Percentiles rank a stretch among this genome's conserved stretches.
These are phyloP conservation scores for Aspergillus japonicus DNA, from an alignment of 2,329 filamentous ascomycete genomes.

Conservation along the genomic window DNA sequence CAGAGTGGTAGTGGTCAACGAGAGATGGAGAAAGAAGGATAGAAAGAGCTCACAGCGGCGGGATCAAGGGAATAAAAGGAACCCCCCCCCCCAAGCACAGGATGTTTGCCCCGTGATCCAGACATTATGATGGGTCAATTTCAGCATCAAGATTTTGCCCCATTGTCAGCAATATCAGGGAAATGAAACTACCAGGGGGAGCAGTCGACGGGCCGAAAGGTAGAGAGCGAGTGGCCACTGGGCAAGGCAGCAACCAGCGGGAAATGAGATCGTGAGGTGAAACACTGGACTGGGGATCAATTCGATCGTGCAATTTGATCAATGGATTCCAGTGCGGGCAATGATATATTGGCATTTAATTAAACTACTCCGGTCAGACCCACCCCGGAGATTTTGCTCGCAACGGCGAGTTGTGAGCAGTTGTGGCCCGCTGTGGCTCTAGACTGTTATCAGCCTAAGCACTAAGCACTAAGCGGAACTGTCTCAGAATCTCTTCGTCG, in stretches of 20 bases:
- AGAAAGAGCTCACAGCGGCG: neutral
- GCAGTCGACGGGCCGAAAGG: slow-evolving; percentile 10
- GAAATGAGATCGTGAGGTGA: slow-evolving; percentile 29
- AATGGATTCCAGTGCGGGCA: neutral
- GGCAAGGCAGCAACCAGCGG: slow-evolving; percentile 3
- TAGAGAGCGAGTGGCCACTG: neutral
- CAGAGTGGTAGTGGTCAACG: slow-evolving; percentile 11
- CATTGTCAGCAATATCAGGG: slow-evolving; percentile 15
- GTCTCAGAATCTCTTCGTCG: neutral
- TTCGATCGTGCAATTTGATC: neutral
- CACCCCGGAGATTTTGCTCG: neutral
- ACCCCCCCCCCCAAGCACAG: neutral
- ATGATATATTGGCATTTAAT: slow-evolving; percentile 3
- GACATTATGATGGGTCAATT: slow-evolving; percentile 2
- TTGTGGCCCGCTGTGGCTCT: neutral
- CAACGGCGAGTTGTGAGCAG: neutral
- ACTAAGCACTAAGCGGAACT: neutral
- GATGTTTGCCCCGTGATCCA: neutral
- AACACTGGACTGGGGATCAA: slow-evolving; percentile 23
- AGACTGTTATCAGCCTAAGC: neutral
- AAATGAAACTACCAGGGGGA: slow-evolving; percentile 16
- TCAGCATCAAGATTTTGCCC: slow-evolving; percentile 1
- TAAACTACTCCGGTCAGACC: slow-evolving; percentile 6
- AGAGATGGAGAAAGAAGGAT: slow-evolving; percentile 4
- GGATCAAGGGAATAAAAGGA: slow-evolving; percentile 2